Base-by-base conservation (phyloP, 2,329 filamentous ascomycete genomes). In the Scolecobasidium constrictum region DNA sequence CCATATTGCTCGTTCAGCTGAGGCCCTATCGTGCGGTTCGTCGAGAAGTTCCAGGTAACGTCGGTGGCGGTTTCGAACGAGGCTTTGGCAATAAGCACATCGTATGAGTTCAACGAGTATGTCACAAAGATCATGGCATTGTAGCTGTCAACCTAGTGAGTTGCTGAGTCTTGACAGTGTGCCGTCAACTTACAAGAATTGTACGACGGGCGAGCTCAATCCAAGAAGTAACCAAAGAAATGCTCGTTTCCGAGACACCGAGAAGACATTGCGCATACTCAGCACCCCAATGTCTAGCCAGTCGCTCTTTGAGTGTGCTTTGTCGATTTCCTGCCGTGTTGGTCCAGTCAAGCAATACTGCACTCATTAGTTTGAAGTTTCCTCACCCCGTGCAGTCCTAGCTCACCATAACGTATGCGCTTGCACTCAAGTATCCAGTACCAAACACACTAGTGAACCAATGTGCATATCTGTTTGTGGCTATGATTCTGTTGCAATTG, bases 251-350 rank as follows among this genome's bases (percentile, higher is more conserved):
- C 49, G 45, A 3, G 40, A 46, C 6, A 59, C 53, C 7, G 42
- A 40, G 16, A 31, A 38, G 13, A 66, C 26, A 46, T 68, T 71
- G 1, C 64, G 54, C 2, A 61, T 19, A 23, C 64, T 68, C 5
- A 62, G 54, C 2, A 69, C 51, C 0, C 72, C 68, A 35, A 72
- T 64, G 23, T 68, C 63, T 1, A 73, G 51, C 61, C 63, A 67
- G 13, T 49, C 54, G 2, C 58, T 53, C 37, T 51, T 48, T 0
- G 47, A 39, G 53, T 77, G 73, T 0, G 69, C 69, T 12, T 47
- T 48, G 38, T 76, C 65, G 9, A 75, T 52, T 33, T 75, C 69
- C 6, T 51, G 45, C 18, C 73, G 55, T 1, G 67, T 73, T 0
- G 73, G 72, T 1, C 71, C 63, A 11, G 56, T 63, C 11, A 77